Evolutionary conservation across 202 grass and related monocot species (phyloP).

Genomic region (Schoenoplectus triqueter): DNA sequence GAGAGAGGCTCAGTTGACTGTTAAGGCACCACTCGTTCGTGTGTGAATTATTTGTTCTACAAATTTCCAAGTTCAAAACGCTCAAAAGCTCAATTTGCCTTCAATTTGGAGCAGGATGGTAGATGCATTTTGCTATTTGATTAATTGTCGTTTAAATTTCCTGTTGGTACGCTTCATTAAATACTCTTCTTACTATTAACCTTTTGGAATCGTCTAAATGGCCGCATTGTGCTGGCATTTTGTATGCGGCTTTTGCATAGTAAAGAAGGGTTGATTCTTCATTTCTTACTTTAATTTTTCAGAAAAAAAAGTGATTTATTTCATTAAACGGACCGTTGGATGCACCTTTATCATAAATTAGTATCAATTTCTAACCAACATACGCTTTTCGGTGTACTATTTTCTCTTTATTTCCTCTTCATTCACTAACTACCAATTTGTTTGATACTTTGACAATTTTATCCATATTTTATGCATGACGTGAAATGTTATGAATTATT

Average conservation of each 20-base stretch:
- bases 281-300: background rate
- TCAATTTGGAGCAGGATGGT: conserved; percentile 35
- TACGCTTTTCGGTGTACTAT: background rate
- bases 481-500: too few relatives aligned
- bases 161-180: background rate
- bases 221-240: conserved; percentile 25
- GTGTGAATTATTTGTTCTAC: conserved; percentile 3
- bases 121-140: conserved; percentile 23
- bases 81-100: conserved; percentile 26
- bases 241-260: conserved; percentile 35
- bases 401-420: background rate
- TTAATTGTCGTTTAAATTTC: conserved; percentile 16
- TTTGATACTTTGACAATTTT: too few relatives aligned
- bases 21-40: background rate
- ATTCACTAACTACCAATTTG: too few relatives aligned
- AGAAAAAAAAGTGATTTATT: background rate
- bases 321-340: conserved; percentile 24
- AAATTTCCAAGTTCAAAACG: background rate
- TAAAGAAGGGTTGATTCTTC: background rate
- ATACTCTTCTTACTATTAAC: background rate
- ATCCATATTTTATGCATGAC: too few relatives aligned
- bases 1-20: background rate
- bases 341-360: conserved; percentile 22
- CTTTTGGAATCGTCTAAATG: conserved; percentile 36
- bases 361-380: background rate